These are phyloP conservation scores for Sanghuangporus weigelae DNA, from an alignment of 1,284 basidiomycete species.

Conservation along the genomic window DNA sequence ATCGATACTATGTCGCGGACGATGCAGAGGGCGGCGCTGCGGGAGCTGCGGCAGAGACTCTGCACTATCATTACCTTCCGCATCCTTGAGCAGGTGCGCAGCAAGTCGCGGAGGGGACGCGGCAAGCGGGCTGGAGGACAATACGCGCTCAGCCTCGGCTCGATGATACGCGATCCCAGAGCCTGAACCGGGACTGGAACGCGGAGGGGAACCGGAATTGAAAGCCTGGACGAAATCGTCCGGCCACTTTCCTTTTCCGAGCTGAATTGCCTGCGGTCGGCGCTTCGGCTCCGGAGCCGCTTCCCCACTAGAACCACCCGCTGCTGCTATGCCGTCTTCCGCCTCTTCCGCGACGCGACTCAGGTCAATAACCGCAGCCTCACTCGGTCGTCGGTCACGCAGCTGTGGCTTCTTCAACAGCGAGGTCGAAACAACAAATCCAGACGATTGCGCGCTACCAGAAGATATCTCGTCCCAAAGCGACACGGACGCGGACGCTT, in stretches of 20 bases:
- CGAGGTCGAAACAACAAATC: neutral
- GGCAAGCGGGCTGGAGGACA: conserved; percentile 36
- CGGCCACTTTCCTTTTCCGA: conserved; percentile 77
- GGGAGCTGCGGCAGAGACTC: conserved; percentile 42
- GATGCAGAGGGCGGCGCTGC: conserved; percentile 53
- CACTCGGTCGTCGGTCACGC: conserved; percentile 61
- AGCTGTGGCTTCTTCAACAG: neutral
- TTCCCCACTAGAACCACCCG: conserved; percentile 21
- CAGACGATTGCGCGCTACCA: neutral
- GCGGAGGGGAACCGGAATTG: conserved; percentile 20
- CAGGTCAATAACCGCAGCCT: conserved; percentile 53
- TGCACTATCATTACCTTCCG: conserved; percentile 42
- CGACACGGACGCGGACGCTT: conserved; percentile 39
- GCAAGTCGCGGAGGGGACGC: conserved; percentile 38
- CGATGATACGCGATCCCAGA: conserved; percentile 28
- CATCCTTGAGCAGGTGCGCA: conserved; percentile 46
- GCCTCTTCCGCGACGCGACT: conserved; percentile 65
- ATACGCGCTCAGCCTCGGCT: neutral
- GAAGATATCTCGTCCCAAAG: conserved; percentile 29
- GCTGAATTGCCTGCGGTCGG: conserved; percentile 38
- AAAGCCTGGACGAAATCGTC: conserved; percentile 71
- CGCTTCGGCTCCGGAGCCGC: conserved; percentile 22
- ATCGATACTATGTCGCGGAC: conserved; percentile 51
- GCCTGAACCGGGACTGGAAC: neutral
- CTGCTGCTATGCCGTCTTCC: conserved; percentile 38